Base-by-base conservation (phyloP, 164 flowering plant genomes). In the Warburgia ugandensis region DNA sequence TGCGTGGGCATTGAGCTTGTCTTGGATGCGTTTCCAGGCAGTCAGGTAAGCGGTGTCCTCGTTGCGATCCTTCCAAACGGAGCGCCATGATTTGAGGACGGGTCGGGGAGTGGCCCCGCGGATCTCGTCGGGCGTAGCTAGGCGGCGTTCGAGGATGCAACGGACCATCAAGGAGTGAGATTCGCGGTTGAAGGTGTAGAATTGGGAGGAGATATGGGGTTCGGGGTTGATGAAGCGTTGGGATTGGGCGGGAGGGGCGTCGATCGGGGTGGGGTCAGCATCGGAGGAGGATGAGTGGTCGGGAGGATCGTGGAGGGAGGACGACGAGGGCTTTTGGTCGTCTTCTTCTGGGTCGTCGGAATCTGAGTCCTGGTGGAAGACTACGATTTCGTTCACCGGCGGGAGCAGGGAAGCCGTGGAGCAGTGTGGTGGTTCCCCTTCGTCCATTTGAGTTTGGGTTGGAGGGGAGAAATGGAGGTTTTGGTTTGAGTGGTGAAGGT, bases 11-110 rank as follows among this genome's bases (percentile, higher is more conserved):
- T 67, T 62, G 50, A 94, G 84, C 84, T 94, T 89, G 50, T 94
- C 99, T 67, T 94, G 99, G 41, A 94, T 89, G 14, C 96, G 73
- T 67, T 94, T 94, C 99, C 99, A 94, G 1, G 89, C 99, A 7
- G 97, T 94, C 35, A 84, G 49, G 50, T 82, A 94, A 0, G 97
- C 99, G 1, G 99, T 94, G 63, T 81, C 99, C 72, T 79, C 96
- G 67, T 89, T 94, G 26, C 99, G 76, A 67, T 94, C 99, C 71
- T 86, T 94, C 99, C 99, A 94, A 3, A 94, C 99, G 22, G 79
- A 57, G 14, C 99, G 80, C 97, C 99, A 94, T 56, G 88, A 82
- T 28, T 72, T 55, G 42, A 94, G 80, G 14, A 94, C 90, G 14
- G 76, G 45, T 6, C 69, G 55, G 2, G 94, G 85, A 7, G 94